Evolutionary conservation across 306 rosid genomes (phyloP), one percentile per base, ranked within the genome.

Genomic region (Purshia tridentata): DNA sequence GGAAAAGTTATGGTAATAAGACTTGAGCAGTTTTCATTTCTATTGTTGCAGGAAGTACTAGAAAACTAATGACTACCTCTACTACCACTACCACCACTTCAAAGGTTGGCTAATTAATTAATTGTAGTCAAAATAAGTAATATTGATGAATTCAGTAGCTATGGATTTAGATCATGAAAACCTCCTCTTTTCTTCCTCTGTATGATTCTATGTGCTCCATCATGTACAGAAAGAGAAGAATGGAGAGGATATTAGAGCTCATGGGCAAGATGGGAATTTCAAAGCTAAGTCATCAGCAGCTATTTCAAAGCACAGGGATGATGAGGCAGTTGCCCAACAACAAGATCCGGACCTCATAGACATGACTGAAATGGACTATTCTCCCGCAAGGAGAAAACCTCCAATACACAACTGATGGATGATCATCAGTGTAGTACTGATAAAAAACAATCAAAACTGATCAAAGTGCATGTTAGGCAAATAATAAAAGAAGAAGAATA

Each of bases 361-460:
- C 79, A 80, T 90, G 65, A 80, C 87, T 68, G 98, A 90, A 82
- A 88, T 92, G 98, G 98, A 92, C 79, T 92, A 90, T 80, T 88
- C 98, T 78, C 90, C 98, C 45, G 94, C 96, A 9, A 85, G 84
- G 74, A 81, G 87, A 90, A 90, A 90, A 84, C 78, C 96, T 79
- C 96, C 98, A 0, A 92, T 89, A 85, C 94, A 90, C 82, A 92
- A 90, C 81, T 92, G 80, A 85, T 62, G 23, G 8, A n/a, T 52
- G n/a, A n/a, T 12, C 44, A 20, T 12, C 6, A 37, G 20, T 39
- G 16, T 1, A 67, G 41, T 29, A 29, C 35, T 29, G 35, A 29
- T 29, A 29, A 29, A 29, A 29, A 29, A 29, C 35, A 29, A 1
- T 29, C 20, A 18, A 42, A 19, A 2, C 14, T 16, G 61, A 5